Base-by-base conservation (phyloP, 2,329 filamentous ascomycete species). In the Fonsecaea nubica region DNA sequence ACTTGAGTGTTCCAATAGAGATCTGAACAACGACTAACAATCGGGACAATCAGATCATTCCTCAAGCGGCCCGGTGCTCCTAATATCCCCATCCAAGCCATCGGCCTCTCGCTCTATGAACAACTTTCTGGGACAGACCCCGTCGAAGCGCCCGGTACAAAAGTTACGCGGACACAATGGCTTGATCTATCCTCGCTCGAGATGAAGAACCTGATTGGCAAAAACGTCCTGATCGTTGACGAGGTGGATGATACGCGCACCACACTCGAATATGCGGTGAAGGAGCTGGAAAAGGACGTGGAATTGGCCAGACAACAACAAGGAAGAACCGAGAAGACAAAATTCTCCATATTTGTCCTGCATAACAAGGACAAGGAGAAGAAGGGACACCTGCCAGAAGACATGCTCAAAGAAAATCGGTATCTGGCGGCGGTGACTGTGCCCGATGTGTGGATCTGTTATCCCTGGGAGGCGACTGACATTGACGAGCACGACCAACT, bases 311-410 rank as follows among this genome's bases (percentile, higher is more conserved):
- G 92, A 72, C 84, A 89, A 80, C 87, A 90, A 76, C 81, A 93
- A 55, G 92, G 92, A 9, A 82, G 86, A 42, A 82, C 86, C 68
- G 84, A 81, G 66, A 89, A 89, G 85, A 97, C 95, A 0, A 88
- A 92, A 74, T 98, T 99, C 77, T 90, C 88, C 77, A 91, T 99
- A 76, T 99, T 99, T 79, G 95, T 99, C 64, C 85, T 99, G 75
- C 95, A 99, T 89, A 99, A 99, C 86, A 99, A 99, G 88, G 88
- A 97, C 81, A 98, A 99, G 87, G 71, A 82, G 63, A 99, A 99
- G 89, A 97, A 97, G 86, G 95, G 95, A 62, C 81, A 81, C 21
- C 84, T 99, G 64, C 93, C 95, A 10, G 76, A 87, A 21, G 89
- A 92, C 42, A 92, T 98, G 86, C 84, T 94, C 54, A 69, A 71